phyloP scores from a whole-genome alignment of 768 basidiomycete species.

The Peribolospora kevripleyi region DNA sequence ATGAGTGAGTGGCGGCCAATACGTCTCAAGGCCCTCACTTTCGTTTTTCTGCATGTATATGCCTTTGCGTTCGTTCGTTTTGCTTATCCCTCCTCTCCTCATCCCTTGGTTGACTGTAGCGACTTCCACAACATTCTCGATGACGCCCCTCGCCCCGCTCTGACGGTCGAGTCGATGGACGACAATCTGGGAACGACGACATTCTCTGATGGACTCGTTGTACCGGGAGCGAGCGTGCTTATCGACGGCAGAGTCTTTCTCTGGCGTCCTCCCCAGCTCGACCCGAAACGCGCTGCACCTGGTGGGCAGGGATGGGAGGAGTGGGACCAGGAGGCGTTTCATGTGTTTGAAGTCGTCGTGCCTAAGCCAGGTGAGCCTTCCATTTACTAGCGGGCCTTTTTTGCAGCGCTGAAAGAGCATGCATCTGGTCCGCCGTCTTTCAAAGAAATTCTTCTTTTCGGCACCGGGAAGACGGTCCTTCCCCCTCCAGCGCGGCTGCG shows the following conservation, averaged over 20 bases:
- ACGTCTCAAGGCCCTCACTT: too few species aligned
- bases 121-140: constrained; percentile 12
- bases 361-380: constrained; percentile 54
- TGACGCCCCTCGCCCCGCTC: constrained; percentile 8
- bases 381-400: not conserved
- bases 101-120: not conserved
- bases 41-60: too few species aligned
- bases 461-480: constrained; percentile 49
- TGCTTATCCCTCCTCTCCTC: too few species aligned
- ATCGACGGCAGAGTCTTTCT: constrained; percentile 63
- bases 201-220: constrained; percentile 34
- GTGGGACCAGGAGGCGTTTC: constrained; percentile 52
- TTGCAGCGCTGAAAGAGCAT: not conserved
- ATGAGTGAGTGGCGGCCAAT: too few species aligned
- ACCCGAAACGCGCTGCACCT: constrained; percentile 5
- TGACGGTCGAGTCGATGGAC: constrained; percentile 8
- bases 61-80: too few species aligned
- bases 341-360: constrained; percentile 52
- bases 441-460: constrained; percentile 67
- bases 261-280: constrained; percentile 36
- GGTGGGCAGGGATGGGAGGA: constrained; percentile 28
- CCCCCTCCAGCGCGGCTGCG: constrained; percentile 45
- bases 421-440: not conserved
- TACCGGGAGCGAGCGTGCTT: constrained; percentile 59
- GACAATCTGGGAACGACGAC: constrained; percentile 8